Base-by-base conservation (phyloP, 1,284 basidiomycete species). In the Apiotrichum brassicae region DNA sequence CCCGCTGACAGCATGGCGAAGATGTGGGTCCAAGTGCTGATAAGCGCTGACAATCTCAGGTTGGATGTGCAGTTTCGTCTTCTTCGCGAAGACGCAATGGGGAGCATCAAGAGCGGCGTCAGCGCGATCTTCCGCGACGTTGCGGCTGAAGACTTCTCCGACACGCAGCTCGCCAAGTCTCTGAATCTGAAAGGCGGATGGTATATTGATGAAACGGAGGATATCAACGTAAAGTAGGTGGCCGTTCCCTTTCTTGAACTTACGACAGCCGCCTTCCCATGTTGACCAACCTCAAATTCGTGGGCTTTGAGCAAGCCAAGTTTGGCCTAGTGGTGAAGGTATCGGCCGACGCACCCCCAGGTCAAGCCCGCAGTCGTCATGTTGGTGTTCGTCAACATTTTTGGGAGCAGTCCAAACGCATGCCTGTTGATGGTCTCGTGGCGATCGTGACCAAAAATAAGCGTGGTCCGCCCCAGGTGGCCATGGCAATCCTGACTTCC, bases 61-160 rank as follows among this genome's bases (percentile, higher is more conserved):
- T 65, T 85, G 7, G 85, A 86, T 48, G 77, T 82, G 3, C 82
- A 86, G 56, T 86, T 84, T 60, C 78, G 85, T 25, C 74, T 86
- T 0, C 66, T 86, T 34, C 75, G 84, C 28, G 84, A 84, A 53
- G 84, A 86, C 55, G 66, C 84, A 14, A 80, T 77, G 37, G 24
- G 38, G 5, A 45, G 57, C 3, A 35, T 66, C 20, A 32, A 80
- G 4, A 71, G 64, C 9, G 78, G 82, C 0, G 71, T 81, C 6
- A 75, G 77, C 28, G 60, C 75, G 1, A 63, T 82, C 7, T 51
- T 74, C 5, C 66, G 75, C 0, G 81, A 82, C 52, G 52, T 82
- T 8, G 51, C 8, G 9, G 24, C 43, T 3, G 22, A 23, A 3
- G 11, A 33, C 20, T 48, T 34, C n/a, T 1, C 11, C 3, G 20